Conservation (phyloP, 1,284 basidiomycete genomes). For the Leucoagaricus sp. region DNA sequence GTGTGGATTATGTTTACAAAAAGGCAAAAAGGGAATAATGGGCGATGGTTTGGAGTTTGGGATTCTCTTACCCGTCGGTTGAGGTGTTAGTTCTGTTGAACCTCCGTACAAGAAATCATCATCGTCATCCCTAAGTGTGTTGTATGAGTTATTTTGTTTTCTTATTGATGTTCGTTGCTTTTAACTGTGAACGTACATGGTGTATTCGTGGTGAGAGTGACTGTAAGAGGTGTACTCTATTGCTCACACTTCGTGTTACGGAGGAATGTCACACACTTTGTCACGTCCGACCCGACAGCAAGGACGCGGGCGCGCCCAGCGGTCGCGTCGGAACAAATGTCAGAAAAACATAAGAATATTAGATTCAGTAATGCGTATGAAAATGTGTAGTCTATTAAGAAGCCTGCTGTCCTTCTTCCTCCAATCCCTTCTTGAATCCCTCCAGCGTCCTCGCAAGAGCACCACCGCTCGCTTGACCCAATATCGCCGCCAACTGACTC, state of each 20-base stretch:
- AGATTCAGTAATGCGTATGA: not conserved
- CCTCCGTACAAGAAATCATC: slow-evolving; percentile 77
- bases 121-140: slow-evolving; percentile 61
- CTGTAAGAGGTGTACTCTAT: not conserved
- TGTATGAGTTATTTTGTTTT: not conserved
- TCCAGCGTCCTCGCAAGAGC: slow-evolving; percentile 74
- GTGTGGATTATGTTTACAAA: slow-evolving; percentile 8
- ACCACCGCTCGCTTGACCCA: slow-evolving; percentile 75
- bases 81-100: slow-evolving; percentile 36
- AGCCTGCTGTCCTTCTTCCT: slow-evolving; percentile 30
- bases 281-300: slow-evolving; percentile 7
- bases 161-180: not conserved
- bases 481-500: slow-evolving; percentile 65
- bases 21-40: too few species aligned
- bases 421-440: slow-evolving; percentile 73
- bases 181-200: slow-evolving; percentile 7
- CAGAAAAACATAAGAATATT: not conserved
- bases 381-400: slow-evolving; percentile 11
- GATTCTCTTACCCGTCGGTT: slow-evolving; percentile 38
- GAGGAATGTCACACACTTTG: not conserved
- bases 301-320: too few species aligned
- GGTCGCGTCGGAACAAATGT: slow-evolving; percentile 5
- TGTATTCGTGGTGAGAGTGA: slow-evolving; percentile 4
- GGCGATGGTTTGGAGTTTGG: slow-evolving; percentile 17
- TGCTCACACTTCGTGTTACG: not conserved